phyloP scores from a whole-genome alignment of 495 filamentous ascomycete genomes.

The Cercophora scortea region DNA sequence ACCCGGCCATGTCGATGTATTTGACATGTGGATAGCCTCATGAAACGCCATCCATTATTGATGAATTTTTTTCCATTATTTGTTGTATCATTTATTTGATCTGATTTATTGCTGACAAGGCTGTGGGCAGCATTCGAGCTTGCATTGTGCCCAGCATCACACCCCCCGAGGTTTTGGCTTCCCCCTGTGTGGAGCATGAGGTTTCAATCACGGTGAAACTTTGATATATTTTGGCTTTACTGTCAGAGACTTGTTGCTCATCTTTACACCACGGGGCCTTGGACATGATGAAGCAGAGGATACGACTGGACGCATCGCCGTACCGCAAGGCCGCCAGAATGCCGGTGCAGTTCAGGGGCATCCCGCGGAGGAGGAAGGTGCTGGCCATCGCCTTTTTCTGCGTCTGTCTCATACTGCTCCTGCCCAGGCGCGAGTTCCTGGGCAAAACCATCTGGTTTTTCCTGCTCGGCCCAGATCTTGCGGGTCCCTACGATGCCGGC shows the following conservation, averaged over 20 bases:
- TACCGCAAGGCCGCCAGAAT: conserved; percentile 17
- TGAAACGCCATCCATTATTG: too few relatives aligned
- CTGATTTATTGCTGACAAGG: too few relatives aligned
- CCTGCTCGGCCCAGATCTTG: conserved; percentile 18
- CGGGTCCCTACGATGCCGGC: conserved; percentile 5
- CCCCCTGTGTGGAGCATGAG: too few relatives aligned
- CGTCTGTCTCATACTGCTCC: conserved; percentile 19
- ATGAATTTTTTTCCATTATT: too few relatives aligned
- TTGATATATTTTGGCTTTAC: background rate
- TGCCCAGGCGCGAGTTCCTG: conserved; percentile 17
- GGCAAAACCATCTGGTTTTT: conserved; percentile 10
- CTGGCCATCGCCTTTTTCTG: conserved; percentile 21
- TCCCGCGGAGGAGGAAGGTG: conserved; percentile 30
- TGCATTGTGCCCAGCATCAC: too few relatives aligned
- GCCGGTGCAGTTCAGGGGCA: conserved; percentile 19
- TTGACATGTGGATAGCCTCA: too few relatives aligned
- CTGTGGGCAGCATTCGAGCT: too few relatives aligned
- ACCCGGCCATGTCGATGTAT: too few relatives aligned
- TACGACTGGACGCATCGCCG: conserved; percentile 3
- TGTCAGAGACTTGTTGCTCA: background rate
- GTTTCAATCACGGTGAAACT: too few relatives aligned
- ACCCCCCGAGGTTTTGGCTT: too few relatives aligned
- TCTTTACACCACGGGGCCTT: background rate
- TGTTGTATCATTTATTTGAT: too few relatives aligned
- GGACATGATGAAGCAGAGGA: background rate